A percentile compares a stretch with the other conserved stretches of the same genome.
phyloP scores from a whole-genome alignment of 331 rosid genomes.

The Phaseolus coccineus region DNA sequence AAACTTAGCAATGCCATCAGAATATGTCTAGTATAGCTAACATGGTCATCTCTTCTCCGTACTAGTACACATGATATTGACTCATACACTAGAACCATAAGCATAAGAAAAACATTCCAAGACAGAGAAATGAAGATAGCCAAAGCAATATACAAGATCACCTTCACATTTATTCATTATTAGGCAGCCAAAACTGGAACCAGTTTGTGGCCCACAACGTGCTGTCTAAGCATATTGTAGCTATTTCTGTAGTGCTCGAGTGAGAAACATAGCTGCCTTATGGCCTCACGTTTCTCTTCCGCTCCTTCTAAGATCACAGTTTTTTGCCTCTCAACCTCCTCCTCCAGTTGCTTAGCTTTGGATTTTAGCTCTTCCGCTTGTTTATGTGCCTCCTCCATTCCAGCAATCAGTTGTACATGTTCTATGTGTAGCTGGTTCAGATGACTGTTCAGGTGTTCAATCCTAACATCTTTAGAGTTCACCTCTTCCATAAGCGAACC shows the following conservation, averaged over 20 bases:
- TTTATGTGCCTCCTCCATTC: conserved; percentile 58
- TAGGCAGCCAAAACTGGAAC: conserved; percentile 73
- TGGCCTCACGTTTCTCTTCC: conserved; percentile 91
- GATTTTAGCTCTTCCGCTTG: conserved; percentile 58
- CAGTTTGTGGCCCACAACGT: conserved; percentile 60
- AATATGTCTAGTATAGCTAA: neutral
- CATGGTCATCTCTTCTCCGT: conserved; percentile 37
- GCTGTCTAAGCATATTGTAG: conserved; percentile 68
- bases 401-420: conserved; percentile 55
- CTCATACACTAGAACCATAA: conserved; percentile 21
- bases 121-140: conserved; percentile 25
- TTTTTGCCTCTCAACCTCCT: conserved; percentile 75
- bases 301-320: conserved; percentile 69
- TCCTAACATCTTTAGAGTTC: conserved; percentile 52
- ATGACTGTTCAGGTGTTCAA: conserved; percentile 53
- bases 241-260: conserved; percentile 80
- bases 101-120: conserved; percentile 28
- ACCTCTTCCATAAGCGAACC: conserved; percentile 52
- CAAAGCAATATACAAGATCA: conserved; percentile 37
- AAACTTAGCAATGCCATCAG: conserved; percentile 10
- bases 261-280: conserved; percentile 90
- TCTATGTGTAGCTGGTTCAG: conserved; percentile 64
- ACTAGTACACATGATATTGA: conserved; percentile 28
- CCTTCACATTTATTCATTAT: conserved; percentile 28
- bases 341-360: conserved; percentile 64